Percentiles rank a stretch among this genome's conserved stretches.
phyloP scores from a whole-genome alignment of 2,329 filamentous ascomycete genomes.

The Nothopassalora personata region DNA sequence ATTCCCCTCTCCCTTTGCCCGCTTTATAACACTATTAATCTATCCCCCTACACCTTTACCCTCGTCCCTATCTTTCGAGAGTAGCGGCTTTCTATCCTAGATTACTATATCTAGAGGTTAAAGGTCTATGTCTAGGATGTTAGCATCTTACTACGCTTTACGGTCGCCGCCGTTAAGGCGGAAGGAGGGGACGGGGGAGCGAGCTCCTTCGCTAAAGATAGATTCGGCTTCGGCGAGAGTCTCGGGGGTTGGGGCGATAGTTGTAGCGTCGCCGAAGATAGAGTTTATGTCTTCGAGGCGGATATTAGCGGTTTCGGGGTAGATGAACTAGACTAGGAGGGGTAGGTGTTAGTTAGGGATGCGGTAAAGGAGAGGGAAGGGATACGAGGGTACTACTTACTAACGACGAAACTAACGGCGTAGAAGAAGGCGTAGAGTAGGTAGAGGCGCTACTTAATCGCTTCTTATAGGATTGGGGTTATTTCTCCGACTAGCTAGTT shows the following conservation, averaged over 20 bases:
- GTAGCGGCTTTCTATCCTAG: slow-evolving; percentile 46
- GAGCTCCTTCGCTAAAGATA: slow-evolving; percentile 62
- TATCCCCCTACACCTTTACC: slow-evolving; percentile 61
- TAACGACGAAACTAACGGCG: slow-evolving; percentile 87
- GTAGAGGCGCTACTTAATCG: slow-evolving; percentile 90
- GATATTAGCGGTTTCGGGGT: slow-evolving; percentile 93
- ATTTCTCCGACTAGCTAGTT: slow-evolving; percentile 96
- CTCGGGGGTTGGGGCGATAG: slow-evolving; percentile 72
- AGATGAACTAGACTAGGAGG: slow-evolving; percentile 84
- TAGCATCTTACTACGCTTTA: slow-evolving; percentile 38
- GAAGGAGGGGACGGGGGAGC: slow-evolving; percentile 74
- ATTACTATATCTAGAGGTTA: slow-evolving; percentile 64
- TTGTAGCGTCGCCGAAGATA: slow-evolving; percentile 88
- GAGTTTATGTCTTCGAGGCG: slow-evolving; percentile 95
- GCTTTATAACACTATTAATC: slow-evolving; percentile 61
- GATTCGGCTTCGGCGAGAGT: slow-evolving; percentile 76
- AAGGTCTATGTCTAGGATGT: slow-evolving; percentile 76
- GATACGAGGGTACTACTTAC: slow-evolving; percentile 56
- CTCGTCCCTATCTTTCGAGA: slow-evolving; percentile 33
- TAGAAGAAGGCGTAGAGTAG: slow-evolving; percentile 96
- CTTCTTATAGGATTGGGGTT: slow-evolving; percentile 87
- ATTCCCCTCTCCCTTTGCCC: slow-evolving; percentile 41
- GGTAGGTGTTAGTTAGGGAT: background rate
- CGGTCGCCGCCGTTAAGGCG: slow-evolving; percentile 52
- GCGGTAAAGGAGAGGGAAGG: too few relatives aligned